Evolutionary conservation across 768 basidiomycete genomes (phyloP).

Genomic region (Amanita rubescens): DNA sequence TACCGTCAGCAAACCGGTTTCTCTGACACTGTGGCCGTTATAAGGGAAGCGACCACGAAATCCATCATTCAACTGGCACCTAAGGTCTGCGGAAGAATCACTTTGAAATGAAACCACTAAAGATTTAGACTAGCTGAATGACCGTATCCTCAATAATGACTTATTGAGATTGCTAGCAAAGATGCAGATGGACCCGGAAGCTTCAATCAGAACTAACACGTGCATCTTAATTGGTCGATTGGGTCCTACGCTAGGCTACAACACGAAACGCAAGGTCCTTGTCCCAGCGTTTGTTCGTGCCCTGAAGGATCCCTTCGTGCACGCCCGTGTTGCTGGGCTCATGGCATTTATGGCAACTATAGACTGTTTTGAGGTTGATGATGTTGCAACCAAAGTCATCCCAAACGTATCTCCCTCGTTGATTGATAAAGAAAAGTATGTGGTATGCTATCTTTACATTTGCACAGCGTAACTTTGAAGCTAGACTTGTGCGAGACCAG

Average conservation of each 20-base stretch:
- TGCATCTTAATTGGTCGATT: constrained; percentile 93
- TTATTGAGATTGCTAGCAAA: constrained; percentile 88
- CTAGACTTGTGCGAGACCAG: constrained; percentile 87
- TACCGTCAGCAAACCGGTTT: constrained; percentile 83
- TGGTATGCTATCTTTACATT: neutral
- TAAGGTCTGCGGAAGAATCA: constrained; percentile 45
- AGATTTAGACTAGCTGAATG: constrained; percentile 59
- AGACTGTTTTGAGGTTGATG: constrained; percentile 84
- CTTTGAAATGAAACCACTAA: neutral
- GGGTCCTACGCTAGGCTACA: constrained; percentile 74
- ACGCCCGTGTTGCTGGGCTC: constrained; percentile 86
- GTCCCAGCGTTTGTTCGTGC: constrained; percentile 91
- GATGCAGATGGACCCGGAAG: constrained; percentile 86
- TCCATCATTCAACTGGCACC: constrained; percentile 78
- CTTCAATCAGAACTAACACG: constrained; percentile 95
- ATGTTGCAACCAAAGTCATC: constrained; percentile 84
- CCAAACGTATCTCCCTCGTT: constrained; percentile 75
- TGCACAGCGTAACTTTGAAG: neutral
- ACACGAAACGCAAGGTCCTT: constrained; percentile 94
- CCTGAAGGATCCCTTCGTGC: constrained; percentile 86
- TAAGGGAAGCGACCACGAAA: constrained; percentile 91
- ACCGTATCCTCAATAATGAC: constrained; percentile 94
- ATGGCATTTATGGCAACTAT: constrained; percentile 95
- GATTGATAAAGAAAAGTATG: constrained; percentile 91
- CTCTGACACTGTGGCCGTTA: constrained; percentile 86